These are phyloP conservation scores for Kwoniella pini DNA, from an alignment of 768 basidiomycete species.

Conservation along the genomic window DNA sequence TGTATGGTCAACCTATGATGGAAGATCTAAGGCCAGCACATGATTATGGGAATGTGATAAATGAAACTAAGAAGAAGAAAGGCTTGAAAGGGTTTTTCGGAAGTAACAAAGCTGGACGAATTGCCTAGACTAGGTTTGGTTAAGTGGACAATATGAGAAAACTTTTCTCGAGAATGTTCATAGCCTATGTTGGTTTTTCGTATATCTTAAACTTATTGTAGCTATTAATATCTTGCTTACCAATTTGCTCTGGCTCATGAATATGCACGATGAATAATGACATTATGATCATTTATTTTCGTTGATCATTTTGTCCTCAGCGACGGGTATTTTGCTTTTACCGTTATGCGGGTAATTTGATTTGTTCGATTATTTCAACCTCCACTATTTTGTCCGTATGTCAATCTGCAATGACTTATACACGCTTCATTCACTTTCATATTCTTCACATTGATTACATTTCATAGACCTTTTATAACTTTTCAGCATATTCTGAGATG, in stretches of 20 bases:
- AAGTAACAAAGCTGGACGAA: constrained; percentile 28
- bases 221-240: too few relatives aligned
- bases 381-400: constrained; percentile 3
- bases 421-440: too few relatives aligned
- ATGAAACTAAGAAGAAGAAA: constrained; percentile 25
- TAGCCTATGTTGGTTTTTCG: too few relatives aligned
- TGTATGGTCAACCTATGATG: constrained; percentile 15
- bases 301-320: neutral
- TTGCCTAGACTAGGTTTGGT: constrained; percentile 17
- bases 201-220: too few relatives aligned
- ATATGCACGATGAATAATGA: neutral
- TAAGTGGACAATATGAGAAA: too few relatives aligned
- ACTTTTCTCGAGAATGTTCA: too few relatives aligned
- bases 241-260: neutral
- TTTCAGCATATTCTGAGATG: too few relatives aligned
- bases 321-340: neutral
- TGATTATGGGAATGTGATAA: constrained; percentile 4
- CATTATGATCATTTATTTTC: neutral
- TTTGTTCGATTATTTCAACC: neutral
- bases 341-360: constrained; percentile 1
- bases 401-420: too few relatives aligned
- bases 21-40: neutral
- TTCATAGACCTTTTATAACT: too few relatives aligned
- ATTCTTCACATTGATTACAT: too few relatives aligned
- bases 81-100: constrained; percentile 43